Conservation (phyloP, 164 flowering plant species). For the Piper betle region DNA sequence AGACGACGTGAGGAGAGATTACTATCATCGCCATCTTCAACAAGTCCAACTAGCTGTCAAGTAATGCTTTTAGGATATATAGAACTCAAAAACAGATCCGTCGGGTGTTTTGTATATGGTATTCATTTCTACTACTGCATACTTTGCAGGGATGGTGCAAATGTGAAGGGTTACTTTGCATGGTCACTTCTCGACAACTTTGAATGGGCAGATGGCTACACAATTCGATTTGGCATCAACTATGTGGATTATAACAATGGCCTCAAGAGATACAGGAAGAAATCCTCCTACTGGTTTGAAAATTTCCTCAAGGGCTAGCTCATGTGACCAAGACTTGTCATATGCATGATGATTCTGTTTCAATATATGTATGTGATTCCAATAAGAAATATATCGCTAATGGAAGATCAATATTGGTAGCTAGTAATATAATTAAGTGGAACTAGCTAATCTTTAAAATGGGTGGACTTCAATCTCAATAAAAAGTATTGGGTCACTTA, state of each 20-base stretch:
- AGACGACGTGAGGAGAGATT: constrained; percentile 28
- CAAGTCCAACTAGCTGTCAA: constrained; percentile 16
- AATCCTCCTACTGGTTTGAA: constrained; percentile 30
- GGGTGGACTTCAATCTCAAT: no score
- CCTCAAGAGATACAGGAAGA: constrained; percentile 24
- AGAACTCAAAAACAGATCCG: no score
- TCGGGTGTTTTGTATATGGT: not conserved
- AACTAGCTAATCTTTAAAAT: no score
- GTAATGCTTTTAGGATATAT: no score
- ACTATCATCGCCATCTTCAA: constrained; percentile 24
- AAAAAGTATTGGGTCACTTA: no score
- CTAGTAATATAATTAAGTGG: no score
- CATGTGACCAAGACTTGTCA: no score
- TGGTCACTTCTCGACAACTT: constrained; percentile 36
- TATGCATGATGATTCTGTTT: no score
- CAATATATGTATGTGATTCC: no score
- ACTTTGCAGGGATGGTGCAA: constrained; percentile 22
- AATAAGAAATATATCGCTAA: no score
- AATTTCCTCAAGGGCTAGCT: constrained; percentile 17
- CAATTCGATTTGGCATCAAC: constrained; percentile 19
- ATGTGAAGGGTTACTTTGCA: constrained; percentile 32
- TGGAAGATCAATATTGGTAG: no score
- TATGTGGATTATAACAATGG: constrained; percentile 22
- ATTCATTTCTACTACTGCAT: not conserved
- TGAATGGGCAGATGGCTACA: constrained; percentile 31